A percentile compares a stretch with the other conserved stretches of the same genome.
These are phyloP conservation scores for Mycena pura DNA, from an alignment of 768 basidiomycete genomes.

Conservation along the genomic window DNA sequence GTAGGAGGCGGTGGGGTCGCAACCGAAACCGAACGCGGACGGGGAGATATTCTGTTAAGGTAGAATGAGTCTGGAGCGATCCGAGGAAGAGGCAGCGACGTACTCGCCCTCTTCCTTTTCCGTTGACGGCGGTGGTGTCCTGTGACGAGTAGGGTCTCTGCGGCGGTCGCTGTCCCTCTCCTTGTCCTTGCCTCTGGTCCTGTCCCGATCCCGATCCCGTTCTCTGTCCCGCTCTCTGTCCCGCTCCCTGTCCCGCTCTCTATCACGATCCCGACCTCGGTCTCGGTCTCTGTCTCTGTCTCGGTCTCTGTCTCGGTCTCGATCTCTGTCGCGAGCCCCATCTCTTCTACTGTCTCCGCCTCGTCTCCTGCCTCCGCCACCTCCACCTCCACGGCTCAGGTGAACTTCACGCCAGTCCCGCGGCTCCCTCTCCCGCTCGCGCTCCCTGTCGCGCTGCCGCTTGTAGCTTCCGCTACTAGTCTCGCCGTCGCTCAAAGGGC, in stretches of 20 bases:
- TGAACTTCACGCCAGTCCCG: conserved; percentile 78
- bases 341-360: conserved; percentile 32
- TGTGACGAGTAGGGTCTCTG: conserved; percentile 30
- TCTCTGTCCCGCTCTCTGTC: conserved; percentile 13
- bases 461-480: conserved; percentile 52
- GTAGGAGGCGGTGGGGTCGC: conserved; percentile 32
- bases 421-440: conserved; percentile 42
- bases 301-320: conserved; percentile 36
- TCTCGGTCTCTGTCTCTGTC: conserved; percentile 37
- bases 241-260: conserved; percentile 24
- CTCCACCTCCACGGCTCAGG: conserved; percentile 49
- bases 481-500: conserved; percentile 69
- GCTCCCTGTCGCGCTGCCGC: conserved; percentile 58
- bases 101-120: conserved; percentile 94
- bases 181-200: conserved; percentile 29
- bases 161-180: conserved; percentile 28
- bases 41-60: conserved; percentile 72
- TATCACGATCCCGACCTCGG: conserved; percentile 35
- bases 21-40: conserved; percentile 38
- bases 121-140: conserved; percentile 29
- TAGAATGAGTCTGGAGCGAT: conserved; percentile 5
- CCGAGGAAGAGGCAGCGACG: conserved; percentile 51
- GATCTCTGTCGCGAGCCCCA: conserved; percentile 38
- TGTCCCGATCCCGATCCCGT: background rate
- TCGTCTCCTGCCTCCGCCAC: conserved; percentile 43